Evolutionary conservation across 495 filamentous ascomycete genomes (phyloP), one percentile per base, ranked within the genome.

Genomic region (Aspergillus hancockii): DNA sequence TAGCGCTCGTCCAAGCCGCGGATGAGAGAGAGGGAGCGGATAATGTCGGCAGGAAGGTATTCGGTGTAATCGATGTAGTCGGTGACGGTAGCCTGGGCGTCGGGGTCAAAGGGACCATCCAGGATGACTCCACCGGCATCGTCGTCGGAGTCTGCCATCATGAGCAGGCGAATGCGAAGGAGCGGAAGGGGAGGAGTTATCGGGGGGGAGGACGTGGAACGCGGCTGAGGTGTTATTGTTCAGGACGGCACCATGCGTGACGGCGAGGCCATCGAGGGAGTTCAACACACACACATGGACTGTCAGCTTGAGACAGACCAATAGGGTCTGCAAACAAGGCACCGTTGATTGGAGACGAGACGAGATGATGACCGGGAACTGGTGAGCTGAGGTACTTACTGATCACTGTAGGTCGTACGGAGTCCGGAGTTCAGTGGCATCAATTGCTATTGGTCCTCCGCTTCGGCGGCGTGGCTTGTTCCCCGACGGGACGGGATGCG

Each of bases 31-130:
- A 98, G 81, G 55, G 94, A 96, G 62, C 94, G 91, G 58, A 88
- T 83, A 59, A 98, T 85, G 74, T 98, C 95, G 31, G 92, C 89
- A 16, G 94, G 93, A 19, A 98, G 90, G 77, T 94, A 95, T 77
- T 98, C 94, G 61, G 94, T 97, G 72, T 89, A 96, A 73, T 97
- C 94, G 65, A 96, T 88, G 72, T 92, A 98, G 75, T 98, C 94
- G 60, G 89, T 93, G 16, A 97, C 88, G 54, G 91, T 94, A 9
- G 92, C 89, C 62, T 96, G 90, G n/a, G 91, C 90, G 74, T 98
- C 94, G 19, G 93, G 93, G 65, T 98, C 92, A 55, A 78, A 79
- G 47, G 77, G 75, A 22, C 77, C 77, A 62, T 80, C 77, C 4
- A 80, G 63, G 43, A 80, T 79, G 57, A 80, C 73, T 65, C 77